phyloP scores from a whole-genome alignment of 139 green algal genomes.

The Deuterostichococcus epilithicus region DNA sequence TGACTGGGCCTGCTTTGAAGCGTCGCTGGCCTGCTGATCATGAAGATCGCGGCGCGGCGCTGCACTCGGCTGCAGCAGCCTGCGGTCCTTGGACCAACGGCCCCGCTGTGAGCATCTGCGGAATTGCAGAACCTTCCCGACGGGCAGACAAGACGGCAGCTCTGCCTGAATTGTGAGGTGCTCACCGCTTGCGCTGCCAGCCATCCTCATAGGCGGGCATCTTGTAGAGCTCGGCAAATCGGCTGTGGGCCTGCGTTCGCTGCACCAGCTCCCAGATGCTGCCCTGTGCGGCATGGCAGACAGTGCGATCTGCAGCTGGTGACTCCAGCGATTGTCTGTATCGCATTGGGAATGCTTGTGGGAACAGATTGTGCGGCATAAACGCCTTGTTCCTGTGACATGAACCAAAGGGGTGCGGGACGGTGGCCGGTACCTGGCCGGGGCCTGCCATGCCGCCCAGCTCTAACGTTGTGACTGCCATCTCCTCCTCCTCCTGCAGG shows the following conservation, averaged over 20 bases:
- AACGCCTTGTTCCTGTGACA: too few species aligned
- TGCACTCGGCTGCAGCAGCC: too few species aligned
- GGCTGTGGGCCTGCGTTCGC: not conserved
- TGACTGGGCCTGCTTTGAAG: too few species aligned
- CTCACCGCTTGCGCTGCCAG: not conserved
- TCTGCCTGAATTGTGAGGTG: not conserved
- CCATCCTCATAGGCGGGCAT: conserved; percentile 7
- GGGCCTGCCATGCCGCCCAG: not conserved
- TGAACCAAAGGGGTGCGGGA: too few species aligned
- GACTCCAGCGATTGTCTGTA: too few species aligned
- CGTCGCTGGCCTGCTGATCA: too few species aligned
- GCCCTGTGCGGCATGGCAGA: not conserved
- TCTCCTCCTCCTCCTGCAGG: not conserved
- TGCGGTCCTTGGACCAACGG: too few species aligned
- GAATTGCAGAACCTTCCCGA: too few species aligned
- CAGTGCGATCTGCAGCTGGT: not conserved
- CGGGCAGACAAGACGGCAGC: not conserved
- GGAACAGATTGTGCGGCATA: too few species aligned
- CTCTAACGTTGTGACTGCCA: not conserved
- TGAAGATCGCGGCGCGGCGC: too few species aligned
- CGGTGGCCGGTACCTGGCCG: not conserved
- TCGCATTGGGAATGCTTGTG: too few species aligned
- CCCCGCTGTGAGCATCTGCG: too few species aligned
- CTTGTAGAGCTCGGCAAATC: conserved; percentile 8
- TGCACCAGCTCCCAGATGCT: conserved; percentile 10